Conservation (phyloP, 495 filamentous ascomycete genomes). For the Hypoxylon rickii region DNA sequence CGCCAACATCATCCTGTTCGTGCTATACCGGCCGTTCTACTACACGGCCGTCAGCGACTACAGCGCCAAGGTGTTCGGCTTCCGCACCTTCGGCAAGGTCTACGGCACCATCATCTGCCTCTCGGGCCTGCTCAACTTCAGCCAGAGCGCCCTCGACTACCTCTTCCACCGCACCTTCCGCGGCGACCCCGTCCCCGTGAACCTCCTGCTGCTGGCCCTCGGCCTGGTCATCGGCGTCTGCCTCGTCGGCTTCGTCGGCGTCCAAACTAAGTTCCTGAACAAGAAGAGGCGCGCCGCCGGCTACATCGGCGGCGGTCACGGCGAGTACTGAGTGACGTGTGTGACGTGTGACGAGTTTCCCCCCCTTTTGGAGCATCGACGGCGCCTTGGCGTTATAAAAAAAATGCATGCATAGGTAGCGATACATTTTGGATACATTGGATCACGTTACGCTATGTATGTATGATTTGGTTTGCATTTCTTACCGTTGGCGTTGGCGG, state of each 20-base stretch:
- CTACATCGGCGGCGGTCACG: slow-evolving; percentile 16
- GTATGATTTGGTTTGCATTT: background rate
- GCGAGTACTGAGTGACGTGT: slow-evolving; percentile 33
- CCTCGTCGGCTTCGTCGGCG: slow-evolving; percentile 64
- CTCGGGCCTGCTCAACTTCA: slow-evolving; percentile 85
- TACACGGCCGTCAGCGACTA: slow-evolving; percentile 85
- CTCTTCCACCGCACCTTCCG: slow-evolving; percentile 73
- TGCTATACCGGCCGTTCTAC: slow-evolving; percentile 73
- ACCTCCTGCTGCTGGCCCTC: slow-evolving; percentile 65
- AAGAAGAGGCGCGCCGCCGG: slow-evolving; percentile 26
- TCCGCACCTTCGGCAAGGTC: slow-evolving; percentile 91
- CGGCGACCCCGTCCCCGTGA: slow-evolving; percentile 78
- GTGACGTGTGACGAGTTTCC: too few relatives aligned
- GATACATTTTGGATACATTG: slow-evolving; percentile 9
- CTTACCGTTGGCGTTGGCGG: slow-evolving; percentile 2
- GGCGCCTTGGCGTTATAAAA: slow-evolving; percentile 3
- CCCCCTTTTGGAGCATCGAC: background rate
- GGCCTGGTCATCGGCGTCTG: slow-evolving; percentile 63
- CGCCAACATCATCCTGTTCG: slow-evolving; percentile 79
- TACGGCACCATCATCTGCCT: slow-evolving; percentile 94
- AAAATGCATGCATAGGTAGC: too few relatives aligned
- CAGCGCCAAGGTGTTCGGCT: slow-evolving; percentile 92
- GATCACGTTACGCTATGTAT: background rate
- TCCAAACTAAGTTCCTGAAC: slow-evolving; percentile 26
- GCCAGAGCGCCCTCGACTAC: slow-evolving; percentile 80